Base-by-base conservation (phyloP, 139 green algal species). In the Haematococcus lacustris region DNA sequence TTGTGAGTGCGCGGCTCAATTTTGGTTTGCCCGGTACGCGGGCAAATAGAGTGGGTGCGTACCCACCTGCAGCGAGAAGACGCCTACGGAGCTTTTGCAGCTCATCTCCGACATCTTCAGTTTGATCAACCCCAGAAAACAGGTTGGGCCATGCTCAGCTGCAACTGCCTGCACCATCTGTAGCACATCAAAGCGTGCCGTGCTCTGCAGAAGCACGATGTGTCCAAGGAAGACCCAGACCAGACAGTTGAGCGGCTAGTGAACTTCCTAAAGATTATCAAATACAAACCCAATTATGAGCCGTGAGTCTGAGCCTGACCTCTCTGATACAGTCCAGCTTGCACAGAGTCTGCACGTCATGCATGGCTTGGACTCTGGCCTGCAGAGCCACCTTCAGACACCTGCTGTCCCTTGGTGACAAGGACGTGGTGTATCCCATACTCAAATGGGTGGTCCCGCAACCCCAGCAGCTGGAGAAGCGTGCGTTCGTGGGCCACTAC, bases 401-500 rank as follows among this genome's bases (percentile, higher is more conserved):
- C 43, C 71, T 85, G 63, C 61, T 88, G 53, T 75, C 71, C 0
- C 35, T 73, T 21, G 83, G 71, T 7, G 83, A 88, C 64, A 77
- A 75, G 28, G 80, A 88, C 38, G 78, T 78, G 28, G 61, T 86
- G 13, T 83, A 85, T 41, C 50, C 64, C 38, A 77, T 88, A 37
- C 80, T 88, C 34, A 82, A 80, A 53, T 88, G 83, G 83, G 73
- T 88, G 70, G 74, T 88, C 53, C 74, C 83, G 2, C 83, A 88
- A 70, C 77, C 78, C 2, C 75, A 84, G 66, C 39, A 81, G 63
- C 83, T 88, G 75, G 72, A 85, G 70, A 88, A 88, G 73, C 68
- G 80, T 0, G 83, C 83, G 1, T 88, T 88, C 80, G 83, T 88
- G 33, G 83, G 83, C 34, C 74, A 83, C 75, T 85, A 86, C 75